A percentile compares a stretch with the other conserved stretches of the same genome.
Evolutionary conservation across 1,284 basidiomycete species (phyloP).

Genomic region (Kalmanozyma brasiliensis): DNA sequence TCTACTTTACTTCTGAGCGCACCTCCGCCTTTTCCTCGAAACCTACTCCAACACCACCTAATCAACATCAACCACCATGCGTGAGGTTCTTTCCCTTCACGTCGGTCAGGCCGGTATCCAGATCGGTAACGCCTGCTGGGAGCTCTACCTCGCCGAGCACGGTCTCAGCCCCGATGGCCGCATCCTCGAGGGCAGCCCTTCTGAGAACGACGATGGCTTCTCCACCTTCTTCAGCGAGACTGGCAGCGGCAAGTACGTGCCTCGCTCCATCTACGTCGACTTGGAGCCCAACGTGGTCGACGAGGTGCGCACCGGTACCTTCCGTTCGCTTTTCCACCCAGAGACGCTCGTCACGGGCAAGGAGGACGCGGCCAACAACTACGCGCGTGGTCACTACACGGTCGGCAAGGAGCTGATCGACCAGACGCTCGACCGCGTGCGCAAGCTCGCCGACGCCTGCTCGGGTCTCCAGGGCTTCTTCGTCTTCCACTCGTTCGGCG

Average conservation of each 20-base stretch:
- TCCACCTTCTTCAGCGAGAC: slow-evolving; percentile 79
- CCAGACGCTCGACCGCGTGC: slow-evolving; percentile 92
- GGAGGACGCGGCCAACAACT: slow-evolving; percentile 99
- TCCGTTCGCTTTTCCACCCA: slow-evolving; percentile 96
- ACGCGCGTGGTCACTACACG: slow-evolving; percentile 82
- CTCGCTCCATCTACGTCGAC: slow-evolving; percentile 94
- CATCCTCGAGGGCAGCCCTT: slow-evolving; percentile 74
- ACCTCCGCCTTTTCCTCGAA: slow-evolving; percentile 10
- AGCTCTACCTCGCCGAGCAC: slow-evolving; percentile 97
- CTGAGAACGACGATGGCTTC: slow-evolving; percentile 86
- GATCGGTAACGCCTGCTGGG: slow-evolving; percentile 74
- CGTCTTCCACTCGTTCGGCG: slow-evolving; percentile 99
- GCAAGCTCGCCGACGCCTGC: slow-evolving; percentile 96
- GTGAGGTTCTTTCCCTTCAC: slow-evolving; percentile 87
- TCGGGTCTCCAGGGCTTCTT: slow-evolving; percentile 99
- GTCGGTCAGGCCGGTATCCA: slow-evolving; percentile 96
- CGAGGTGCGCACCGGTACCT: slow-evolving; percentile 93
- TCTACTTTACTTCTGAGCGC: slow-evolving; percentile 65
- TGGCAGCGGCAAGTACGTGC: slow-evolving; percentile 79
- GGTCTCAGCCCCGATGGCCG: slow-evolving; percentile 74
- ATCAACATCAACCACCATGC: slow-evolving; percentile 41
- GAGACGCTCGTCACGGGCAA: slow-evolving; percentile 99
- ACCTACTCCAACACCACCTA: slow-evolving; percentile 18
- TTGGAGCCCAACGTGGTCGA: slow-evolving; percentile 96
- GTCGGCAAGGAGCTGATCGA: slow-evolving; percentile 87